phyloP scores from a whole-genome alignment of 176 grass and related monocot genomes.

The Rhipidocladum racemiflorum region DNA sequence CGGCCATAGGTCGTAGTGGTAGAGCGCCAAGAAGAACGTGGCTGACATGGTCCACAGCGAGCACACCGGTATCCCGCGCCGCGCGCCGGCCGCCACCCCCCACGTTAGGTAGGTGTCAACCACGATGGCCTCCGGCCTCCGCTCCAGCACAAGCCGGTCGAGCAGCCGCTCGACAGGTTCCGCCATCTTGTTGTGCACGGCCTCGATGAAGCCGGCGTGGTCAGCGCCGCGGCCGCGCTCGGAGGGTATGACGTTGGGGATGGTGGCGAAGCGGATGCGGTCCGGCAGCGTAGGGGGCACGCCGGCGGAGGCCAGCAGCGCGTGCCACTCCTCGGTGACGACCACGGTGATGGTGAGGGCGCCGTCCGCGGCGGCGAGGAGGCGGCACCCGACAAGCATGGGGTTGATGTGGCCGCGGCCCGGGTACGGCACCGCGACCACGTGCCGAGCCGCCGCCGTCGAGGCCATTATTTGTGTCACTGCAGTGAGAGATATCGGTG shows the following conservation, averaged over 20 bases:
- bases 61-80: constrained; percentile 53
- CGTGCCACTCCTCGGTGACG: constrained; percentile 69
- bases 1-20: constrained; percentile 37
- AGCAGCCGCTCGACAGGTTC: constrained; percentile 48
- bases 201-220: constrained; percentile 51
- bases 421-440: constrained; percentile 62
- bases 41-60: constrained; percentile 54
- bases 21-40: constrained; percentile 48
- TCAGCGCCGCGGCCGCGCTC: constrained; percentile 56
- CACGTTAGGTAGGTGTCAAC: constrained; percentile 55
- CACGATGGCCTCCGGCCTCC: constrained; percentile 35
- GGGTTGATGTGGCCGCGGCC: constrained; percentile 77
- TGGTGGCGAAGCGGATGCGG: constrained; percentile 48
- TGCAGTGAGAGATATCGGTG: no score
- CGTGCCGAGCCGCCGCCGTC: constrained; percentile 20
- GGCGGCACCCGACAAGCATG: constrained; percentile 61
- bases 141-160: constrained; percentile 26
- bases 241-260: constrained; percentile 72
- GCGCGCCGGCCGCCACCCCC: constrained; percentile 38
- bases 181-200: constrained; percentile 45
- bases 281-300: constrained; percentile 13
- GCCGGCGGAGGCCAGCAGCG: constrained; percentile 34
- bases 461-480: not conserved
- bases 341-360: constrained; percentile 47
- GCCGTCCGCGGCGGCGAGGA: constrained; percentile 36